Conservation (phyloP, 169 alveolate genomes). For the Perkinsus marinus region DNA sequence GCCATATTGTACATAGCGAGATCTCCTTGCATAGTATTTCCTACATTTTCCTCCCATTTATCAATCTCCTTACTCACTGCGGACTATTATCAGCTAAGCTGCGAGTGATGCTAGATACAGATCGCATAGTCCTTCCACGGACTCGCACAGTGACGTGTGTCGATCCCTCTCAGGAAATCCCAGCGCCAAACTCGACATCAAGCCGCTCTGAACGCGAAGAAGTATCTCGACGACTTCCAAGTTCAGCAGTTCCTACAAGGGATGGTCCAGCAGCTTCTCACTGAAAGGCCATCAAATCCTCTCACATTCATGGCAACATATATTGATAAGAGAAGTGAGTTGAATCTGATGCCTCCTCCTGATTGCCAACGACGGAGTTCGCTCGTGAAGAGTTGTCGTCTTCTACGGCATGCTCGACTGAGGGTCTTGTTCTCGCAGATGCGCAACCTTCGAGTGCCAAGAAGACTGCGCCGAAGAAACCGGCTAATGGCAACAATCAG, state of each 20-base stretch:
- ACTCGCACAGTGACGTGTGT: no score
- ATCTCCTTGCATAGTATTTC: no score
- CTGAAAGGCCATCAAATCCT: neutral
- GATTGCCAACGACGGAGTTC: no score
- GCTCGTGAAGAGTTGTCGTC: neutral
- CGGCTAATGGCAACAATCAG: neutral
- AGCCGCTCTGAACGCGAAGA: neutral
- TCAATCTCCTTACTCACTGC: no score
- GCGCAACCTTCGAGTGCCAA: neutral
- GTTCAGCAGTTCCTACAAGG: neutral
- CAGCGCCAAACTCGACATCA: constrained; percentile 1
- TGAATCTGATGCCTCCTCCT: neutral
- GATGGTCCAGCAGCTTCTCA: constrained; percentile 2
- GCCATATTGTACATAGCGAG: no score
- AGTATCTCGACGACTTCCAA: neutral
- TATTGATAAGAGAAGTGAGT: neutral
- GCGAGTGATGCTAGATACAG: no score
- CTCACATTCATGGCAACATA: neutral
- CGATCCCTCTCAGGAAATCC: neutral
- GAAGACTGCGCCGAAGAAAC: neutral
- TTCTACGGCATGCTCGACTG: neutral
- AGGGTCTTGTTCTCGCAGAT: neutral
- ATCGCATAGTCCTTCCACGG: no score
- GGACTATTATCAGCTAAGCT: no score
- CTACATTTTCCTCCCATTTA: no score